A percentile compares a stretch with the other conserved stretches of the same genome.
These are phyloP conservation scores for Auriscalpium vulgare DNA, from an alignment of 768 basidiomycete genomes.

Conservation along the genomic window DNA sequence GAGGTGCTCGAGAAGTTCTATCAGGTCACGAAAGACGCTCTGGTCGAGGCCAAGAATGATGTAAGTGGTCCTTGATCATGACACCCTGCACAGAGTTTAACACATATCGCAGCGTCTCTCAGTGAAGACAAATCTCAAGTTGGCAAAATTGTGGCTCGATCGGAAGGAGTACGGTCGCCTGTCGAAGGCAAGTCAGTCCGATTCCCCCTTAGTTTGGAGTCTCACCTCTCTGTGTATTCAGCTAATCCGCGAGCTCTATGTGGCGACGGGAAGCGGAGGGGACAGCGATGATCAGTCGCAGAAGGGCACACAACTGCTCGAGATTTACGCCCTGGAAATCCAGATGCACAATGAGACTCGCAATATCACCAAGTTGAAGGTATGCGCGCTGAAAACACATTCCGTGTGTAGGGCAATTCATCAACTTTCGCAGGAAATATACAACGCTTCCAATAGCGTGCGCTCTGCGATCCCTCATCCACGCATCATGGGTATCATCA, in stretches of 20 bases:
- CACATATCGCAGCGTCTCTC: conserved; percentile 61
- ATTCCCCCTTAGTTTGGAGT: not conserved
- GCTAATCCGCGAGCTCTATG: conserved; percentile 74
- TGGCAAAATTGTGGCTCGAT: conserved; percentile 96
- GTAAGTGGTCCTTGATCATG: conserved; percentile 32
- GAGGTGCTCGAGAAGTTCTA: conserved; percentile 93
- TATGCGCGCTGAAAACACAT: conserved; percentile 19
- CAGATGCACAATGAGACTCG: conserved; percentile 98
- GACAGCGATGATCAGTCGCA: conserved; percentile 84
- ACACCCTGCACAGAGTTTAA: not conserved
- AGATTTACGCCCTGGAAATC: conserved; percentile 97
- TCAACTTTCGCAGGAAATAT: conserved; percentile 66
- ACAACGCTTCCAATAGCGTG: conserved; percentile 88
- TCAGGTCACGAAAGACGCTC: conserved; percentile 80
- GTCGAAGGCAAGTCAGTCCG: conserved; percentile 48
- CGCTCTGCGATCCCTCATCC: conserved; percentile 97
- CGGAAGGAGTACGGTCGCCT: conserved; percentile 84
- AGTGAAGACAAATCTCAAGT: conserved; percentile 92
- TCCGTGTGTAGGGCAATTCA: not conserved
- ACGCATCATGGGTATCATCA: conserved; percentile 97
- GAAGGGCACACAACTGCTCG: conserved; percentile 87
- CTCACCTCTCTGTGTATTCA: conserved; percentile 21
- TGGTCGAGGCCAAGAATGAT: conserved; percentile 95
- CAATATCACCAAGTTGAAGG: conserved; percentile 95
- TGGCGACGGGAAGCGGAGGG: conserved; percentile 47